These are phyloP conservation scores for Phytophthora vignae DNA, from an alignment of 352 stramenopile genomes.

Conservation along the genomic window DNA sequence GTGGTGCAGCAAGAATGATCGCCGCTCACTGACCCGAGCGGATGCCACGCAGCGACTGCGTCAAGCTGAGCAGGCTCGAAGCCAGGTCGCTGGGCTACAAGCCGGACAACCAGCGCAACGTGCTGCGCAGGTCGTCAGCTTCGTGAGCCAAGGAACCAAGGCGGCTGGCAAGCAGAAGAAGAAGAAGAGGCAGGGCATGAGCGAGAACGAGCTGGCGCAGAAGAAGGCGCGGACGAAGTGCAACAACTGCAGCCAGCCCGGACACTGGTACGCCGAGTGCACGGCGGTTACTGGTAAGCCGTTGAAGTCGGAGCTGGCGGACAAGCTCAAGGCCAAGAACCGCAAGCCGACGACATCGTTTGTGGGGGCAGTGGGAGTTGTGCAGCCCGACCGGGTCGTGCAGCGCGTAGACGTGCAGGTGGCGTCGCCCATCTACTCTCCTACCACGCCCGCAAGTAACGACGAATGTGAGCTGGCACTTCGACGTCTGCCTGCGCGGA, in stretches of 20 bases:
- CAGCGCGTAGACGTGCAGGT: not conserved
- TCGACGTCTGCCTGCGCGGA: not conserved
- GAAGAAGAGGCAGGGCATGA: not conserved
- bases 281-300: too few relatives aligned
- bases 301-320: too few relatives aligned
- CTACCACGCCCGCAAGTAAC: not conserved
- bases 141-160: not conserved
- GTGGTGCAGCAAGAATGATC: too few relatives aligned
- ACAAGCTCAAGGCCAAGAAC: not conserved
- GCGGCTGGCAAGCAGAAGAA: not conserved
- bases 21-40: too few relatives aligned
- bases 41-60: too few relatives aligned
- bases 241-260: too few relatives aligned
- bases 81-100: too few relatives aligned
- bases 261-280: too few relatives aligned
- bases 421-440: not conserved
- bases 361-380: not conserved
- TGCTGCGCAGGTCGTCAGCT: too few relatives aligned
- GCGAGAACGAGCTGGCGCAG: not conserved
- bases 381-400: not conserved
- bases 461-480: not conserved
- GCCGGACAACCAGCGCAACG: too few relatives aligned
- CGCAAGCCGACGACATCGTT: not conserved
- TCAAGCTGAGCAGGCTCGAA: too few relatives aligned
- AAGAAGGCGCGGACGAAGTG: too few relatives aligned